Conservation (phyloP, 1,284 basidiomycete species). For the Cystobasidium sp. region DNA sequence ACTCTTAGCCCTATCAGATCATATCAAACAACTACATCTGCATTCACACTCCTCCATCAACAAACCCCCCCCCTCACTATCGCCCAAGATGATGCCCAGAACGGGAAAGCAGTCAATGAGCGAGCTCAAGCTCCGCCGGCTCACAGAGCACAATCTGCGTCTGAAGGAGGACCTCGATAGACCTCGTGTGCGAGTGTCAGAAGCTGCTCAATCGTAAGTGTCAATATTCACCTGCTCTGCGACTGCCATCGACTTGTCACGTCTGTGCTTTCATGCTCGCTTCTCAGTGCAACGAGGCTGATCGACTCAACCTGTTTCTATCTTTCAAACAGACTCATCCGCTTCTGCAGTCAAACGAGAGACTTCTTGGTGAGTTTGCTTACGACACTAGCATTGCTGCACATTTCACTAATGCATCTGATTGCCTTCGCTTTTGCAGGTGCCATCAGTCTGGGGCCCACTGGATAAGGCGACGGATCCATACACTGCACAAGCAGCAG, state of each 20-base stretch:
- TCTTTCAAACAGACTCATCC: slow-evolving; percentile 70
- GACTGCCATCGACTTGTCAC: background rate
- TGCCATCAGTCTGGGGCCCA: slow-evolving; percentile 92
- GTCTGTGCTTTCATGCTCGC: background rate
- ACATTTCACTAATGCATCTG: background rate
- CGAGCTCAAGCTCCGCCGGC: slow-evolving; percentile 89
- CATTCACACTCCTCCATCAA: slow-evolving; percentile 59
- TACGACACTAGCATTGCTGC: background rate
- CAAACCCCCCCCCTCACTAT: slow-evolving; percentile 60
- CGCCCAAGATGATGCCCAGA: slow-evolving; percentile 53
- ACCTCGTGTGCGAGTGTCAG: slow-evolving; percentile 84
- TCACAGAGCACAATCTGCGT: slow-evolving; percentile 91
- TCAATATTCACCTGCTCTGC: background rate
- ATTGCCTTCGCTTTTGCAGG: slow-evolving; percentile 59
- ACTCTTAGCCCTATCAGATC: background rate
- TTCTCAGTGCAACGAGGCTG: no score
- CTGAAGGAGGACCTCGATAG: slow-evolving; percentile 85
- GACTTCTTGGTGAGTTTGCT: slow-evolving; percentile 67
- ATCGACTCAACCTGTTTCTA: no score
- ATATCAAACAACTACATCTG: background rate
- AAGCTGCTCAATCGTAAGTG: slow-evolving; percentile 82
- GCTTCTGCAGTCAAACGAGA: slow-evolving; percentile 85
- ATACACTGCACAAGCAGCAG: slow-evolving; percentile 72
- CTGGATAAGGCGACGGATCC: slow-evolving; percentile 85
- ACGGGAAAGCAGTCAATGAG: slow-evolving; percentile 67